Conservation (phyloP, 176 grass and related monocot species). For the Puya raimondii region DNA sequence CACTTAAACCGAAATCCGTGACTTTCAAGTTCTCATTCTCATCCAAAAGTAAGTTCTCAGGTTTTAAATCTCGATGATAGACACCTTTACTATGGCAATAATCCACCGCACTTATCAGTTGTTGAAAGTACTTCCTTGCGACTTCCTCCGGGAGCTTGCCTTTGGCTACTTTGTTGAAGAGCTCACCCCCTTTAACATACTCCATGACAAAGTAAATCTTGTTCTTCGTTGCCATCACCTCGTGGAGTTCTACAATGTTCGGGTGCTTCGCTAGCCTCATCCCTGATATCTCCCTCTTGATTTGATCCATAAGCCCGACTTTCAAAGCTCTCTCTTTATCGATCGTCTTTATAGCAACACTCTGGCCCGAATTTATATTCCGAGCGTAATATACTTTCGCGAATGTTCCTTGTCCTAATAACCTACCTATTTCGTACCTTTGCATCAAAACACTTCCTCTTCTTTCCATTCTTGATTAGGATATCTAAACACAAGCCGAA, state of each 20-base stretch:
- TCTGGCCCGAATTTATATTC: conserved; percentile 30
- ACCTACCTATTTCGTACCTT: conserved; percentile 54
- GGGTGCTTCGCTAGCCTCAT: conserved; percentile 58
- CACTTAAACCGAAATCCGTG: conserved; percentile 68
- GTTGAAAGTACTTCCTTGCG: conserved; percentile 59
- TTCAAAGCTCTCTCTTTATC: conserved; percentile 55
- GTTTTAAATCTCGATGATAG: conserved; percentile 74
- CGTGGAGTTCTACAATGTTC: conserved; percentile 56
- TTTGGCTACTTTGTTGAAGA: conserved; percentile 60
- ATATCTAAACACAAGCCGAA: background rate
- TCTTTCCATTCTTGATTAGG: conserved; percentile 19
- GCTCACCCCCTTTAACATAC: conserved; percentile 74
- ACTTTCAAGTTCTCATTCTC: conserved; percentile 69
- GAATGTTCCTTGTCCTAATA: conserved; percentile 68
- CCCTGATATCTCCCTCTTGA: conserved; percentile 64
- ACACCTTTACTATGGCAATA: conserved; percentile 65
- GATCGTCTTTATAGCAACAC: conserved; percentile 71
- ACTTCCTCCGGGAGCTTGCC: conserved; percentile 42
- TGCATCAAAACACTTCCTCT: conserved; percentile 41
- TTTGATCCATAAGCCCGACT: conserved; percentile 45
- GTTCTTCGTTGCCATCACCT: conserved; percentile 62
- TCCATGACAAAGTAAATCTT: conserved; percentile 85
- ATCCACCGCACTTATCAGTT: conserved; percentile 65
- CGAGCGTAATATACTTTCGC: conserved; percentile 59
- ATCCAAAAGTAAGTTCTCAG: conserved; percentile 70